Base-by-base conservation (phyloP, 176 grass and related monocot species). In the Aegilops longissima region DNA sequence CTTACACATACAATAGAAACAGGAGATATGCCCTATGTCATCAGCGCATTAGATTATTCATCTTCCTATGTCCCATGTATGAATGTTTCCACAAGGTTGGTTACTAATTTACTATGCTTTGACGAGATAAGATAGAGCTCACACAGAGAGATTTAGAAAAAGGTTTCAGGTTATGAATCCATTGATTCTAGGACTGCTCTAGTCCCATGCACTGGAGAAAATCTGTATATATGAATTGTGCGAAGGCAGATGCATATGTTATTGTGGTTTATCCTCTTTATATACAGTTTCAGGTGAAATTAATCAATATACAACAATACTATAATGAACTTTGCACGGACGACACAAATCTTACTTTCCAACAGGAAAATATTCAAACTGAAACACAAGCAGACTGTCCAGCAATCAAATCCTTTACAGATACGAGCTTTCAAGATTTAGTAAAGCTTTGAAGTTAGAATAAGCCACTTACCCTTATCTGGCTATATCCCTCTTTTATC, bases 401-500 rank as follows among this genome's bases (percentile, higher is more conserved):
- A 35, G 44, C 67, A 34, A 9, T 27, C 58, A 87, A 84, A 75
- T 85, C 54, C 7, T 86, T 36, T 1, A 31, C 17, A 18, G 8
- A 17, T 7, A 21, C 30, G 59, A 62, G 10, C 63, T 39, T 40
- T 70, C 47, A 65, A 71, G 27, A 77, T 54, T 80, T 31, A 66
- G 8, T 49, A 85, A 16, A 88, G 63, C 52, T 61, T 73, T 1
- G 42, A 3, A 3, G 42, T 44, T 47, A 84, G 29, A 93, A 67
- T 16, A 36, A 44, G 20, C 12, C 21, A 94, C 93, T 91, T 76
- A 98, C 96, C 70, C 92, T 92, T 75, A 98, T 98, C 68, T 95
- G 93, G 88, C 92, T 83, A 87, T 98, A 95, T 81, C 84, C 84
- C 71, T 98, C 93, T 91, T 92, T 95, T 68, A 95, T 88, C 85